A percentile compares a stretch with the other conserved stretches of the same genome.
phyloP scores from a whole-genome alignment of 768 basidiomycete species.

The Paxillus rubicundulus region DNA sequence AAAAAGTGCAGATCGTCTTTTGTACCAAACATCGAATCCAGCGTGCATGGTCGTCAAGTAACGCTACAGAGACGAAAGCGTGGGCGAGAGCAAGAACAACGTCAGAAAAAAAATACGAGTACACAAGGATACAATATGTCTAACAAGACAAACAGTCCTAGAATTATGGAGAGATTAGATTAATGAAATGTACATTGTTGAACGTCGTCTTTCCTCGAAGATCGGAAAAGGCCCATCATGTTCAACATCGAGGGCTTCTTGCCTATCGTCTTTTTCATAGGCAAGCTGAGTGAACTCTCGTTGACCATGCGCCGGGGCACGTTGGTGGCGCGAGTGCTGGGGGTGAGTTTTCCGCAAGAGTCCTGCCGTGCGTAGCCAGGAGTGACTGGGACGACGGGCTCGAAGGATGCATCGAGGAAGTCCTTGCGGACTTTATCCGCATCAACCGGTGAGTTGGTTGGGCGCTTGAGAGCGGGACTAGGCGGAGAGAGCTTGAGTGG shows the following conservation, averaged over 20 bases:
- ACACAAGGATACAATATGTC: background rate
- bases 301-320: constrained; percentile 5
- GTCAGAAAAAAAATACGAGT: too few species aligned
- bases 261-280: constrained; percentile 16
- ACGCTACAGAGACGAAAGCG: background rate
- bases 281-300: constrained; percentile 7
- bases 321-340: constrained; percentile 5
- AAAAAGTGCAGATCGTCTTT: background rate
- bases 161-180: background rate
- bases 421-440: constrained; percentile 34
- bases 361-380: constrained; percentile 1
- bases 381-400: constrained; percentile 21
- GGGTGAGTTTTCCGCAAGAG: background rate
- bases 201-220: constrained; percentile 20
- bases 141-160: background rate
- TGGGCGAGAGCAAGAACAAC: background rate
- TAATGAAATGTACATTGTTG: background rate
- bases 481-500: constrained; percentile 40
- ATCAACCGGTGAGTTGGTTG: constrained; percentile 38
- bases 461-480: constrained; percentile 30
- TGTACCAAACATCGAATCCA: background rate
- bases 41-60: background rate
- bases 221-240: constrained; percentile 33
- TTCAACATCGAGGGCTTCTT: constrained; percentile 24
- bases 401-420: constrained; percentile 46